A percentile compares a stretch with the other conserved stretches of the same genome.
Evolutionary conservation across 371 early-diverging fungal species (phyloP).

Genomic region (Funneliformis caledonium): DNA sequence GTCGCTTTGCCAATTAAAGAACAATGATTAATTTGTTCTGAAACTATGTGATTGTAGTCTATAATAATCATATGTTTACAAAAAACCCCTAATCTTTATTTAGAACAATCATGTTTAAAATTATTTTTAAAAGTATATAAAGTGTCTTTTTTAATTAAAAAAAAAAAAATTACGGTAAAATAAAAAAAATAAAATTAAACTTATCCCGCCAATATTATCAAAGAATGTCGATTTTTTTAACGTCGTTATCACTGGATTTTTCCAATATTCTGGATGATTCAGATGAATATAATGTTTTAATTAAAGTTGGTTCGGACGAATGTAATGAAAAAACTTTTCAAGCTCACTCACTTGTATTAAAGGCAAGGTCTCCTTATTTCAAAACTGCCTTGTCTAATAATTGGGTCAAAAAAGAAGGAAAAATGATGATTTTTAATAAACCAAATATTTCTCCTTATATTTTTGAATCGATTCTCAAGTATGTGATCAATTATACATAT

Average conservation of each 20-base stretch:
- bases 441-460: constrained; percentile 7
- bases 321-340: not conserved
- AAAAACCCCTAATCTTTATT: too few relatives aligned
- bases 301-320: constrained; percentile 3
- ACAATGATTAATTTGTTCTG: too few relatives aligned
- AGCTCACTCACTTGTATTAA: not conserved
- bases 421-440: not conserved
- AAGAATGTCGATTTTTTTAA: not conserved
- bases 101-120: too few relatives aligned
- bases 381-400: not conserved
- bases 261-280: not conserved
- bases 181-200: not conserved
- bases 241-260: not conserved
- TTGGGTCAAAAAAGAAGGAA: constrained; percentile 10
- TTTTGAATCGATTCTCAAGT: not conserved
- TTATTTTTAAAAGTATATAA: too few relatives aligned
- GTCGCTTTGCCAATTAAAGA: too few relatives aligned
- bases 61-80: too few relatives aligned
- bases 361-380: constrained; percentile 8
- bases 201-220: not conserved
- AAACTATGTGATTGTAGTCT: too few relatives aligned
- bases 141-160: not conserved
- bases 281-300: not conserved
- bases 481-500: not conserved
- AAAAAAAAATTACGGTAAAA: not conserved